Evolutionary conservation across 305 asterid genomes (phyloP).

Genomic region (Coffea humblotiana): DNA sequence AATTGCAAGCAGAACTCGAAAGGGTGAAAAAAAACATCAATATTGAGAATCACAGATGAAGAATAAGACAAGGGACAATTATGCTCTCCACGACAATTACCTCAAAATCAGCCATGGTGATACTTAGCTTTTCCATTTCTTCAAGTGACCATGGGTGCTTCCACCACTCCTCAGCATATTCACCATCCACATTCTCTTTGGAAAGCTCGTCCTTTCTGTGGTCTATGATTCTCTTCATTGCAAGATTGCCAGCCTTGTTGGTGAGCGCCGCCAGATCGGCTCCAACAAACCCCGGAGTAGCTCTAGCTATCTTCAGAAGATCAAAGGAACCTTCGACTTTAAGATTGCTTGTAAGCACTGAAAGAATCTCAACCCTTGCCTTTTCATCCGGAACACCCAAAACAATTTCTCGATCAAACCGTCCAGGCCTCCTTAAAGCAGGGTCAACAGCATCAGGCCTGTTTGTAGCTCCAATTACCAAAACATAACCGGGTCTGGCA

Average conservation of each 20-base stretch:
- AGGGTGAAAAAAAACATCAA: neutral
- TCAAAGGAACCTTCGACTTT: constrained; percentile 81
- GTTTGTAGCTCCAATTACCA: constrained; percentile 93
- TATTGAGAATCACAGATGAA: neutral
- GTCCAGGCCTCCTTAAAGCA: constrained; percentile 89
- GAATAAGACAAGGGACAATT: neutral
- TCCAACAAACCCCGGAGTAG: constrained; percentile 87
- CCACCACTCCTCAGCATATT: constrained; percentile 62
- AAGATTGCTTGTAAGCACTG: constrained; percentile 54
- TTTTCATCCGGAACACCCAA: constrained; percentile 81
- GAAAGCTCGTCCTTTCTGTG: constrained; percentile 44
- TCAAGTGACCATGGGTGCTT: constrained; percentile 66
- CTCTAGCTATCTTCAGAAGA: constrained; percentile 70
- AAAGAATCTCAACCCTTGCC: constrained; percentile 66
- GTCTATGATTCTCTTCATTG: constrained; percentile 69
- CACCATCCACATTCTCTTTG: constrained; percentile 26
- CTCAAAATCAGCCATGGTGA: constrained; percentile 84
- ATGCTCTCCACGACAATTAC: constrained; percentile 11
- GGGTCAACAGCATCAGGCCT: constrained; percentile 88
- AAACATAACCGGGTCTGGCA: constrained; percentile 54
- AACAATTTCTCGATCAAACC: constrained; percentile 81
- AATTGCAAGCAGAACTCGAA: neutral
- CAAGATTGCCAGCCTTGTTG: constrained; percentile 75
- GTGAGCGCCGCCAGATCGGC: constrained; percentile 77
- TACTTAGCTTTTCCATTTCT: constrained; percentile 56